Evolutionary conservation across 164 flowering plant genomes (phyloP).

Genomic region (Liquidambar formosana): DNA sequence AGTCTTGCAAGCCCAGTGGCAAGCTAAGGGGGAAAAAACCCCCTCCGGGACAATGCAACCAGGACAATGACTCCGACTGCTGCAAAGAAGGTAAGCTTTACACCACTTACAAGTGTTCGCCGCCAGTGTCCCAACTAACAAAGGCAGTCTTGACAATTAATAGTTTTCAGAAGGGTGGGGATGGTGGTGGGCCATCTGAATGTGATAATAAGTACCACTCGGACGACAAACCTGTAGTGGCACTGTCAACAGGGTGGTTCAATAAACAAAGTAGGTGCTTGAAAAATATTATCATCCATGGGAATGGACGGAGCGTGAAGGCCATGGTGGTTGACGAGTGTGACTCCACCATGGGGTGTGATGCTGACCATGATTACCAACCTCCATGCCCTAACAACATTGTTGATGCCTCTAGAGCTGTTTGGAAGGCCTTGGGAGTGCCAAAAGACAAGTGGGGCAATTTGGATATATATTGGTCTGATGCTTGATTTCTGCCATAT

Average conservation of each 20-base stretch:
- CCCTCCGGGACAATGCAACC: slow-evolving; percentile 2
- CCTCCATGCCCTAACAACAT: slow-evolving; percentile 27
- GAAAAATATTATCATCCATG: too few relatives aligned
- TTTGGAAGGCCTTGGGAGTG: slow-evolving; percentile 32
- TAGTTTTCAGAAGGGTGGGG: slow-evolving; percentile 15
- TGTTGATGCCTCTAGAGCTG: slow-evolving; percentile 34
- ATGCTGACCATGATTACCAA: too few relatives aligned
- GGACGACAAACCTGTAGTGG: too few relatives aligned
- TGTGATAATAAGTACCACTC: too few relatives aligned
- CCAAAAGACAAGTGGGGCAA: slow-evolving; percentile 13
- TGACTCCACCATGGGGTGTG: too few relatives aligned
- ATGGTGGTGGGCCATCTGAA: too few relatives aligned
- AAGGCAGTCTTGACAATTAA: slow-evolving; percentile 19
- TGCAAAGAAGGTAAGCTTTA: slow-evolving; percentile 20
- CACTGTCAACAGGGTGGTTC: too few relatives aligned
- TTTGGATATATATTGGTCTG: slow-evolving; percentile 27
- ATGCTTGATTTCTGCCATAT: too few relatives aligned
- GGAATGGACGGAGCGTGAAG: too few relatives aligned
- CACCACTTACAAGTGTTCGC: slow-evolving; percentile 19
- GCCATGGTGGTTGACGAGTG: too few relatives aligned
- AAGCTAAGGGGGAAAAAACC: slow-evolving; percentile 4
- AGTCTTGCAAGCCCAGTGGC: slow-evolving; percentile 4
- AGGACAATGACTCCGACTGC: slow-evolving; percentile 7
- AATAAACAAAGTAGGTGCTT: too few relatives aligned
- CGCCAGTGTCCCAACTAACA: slow-evolving; percentile 5